Base-by-base conservation (phyloP, 805 yeast genomes). In the Saturnispora ahearnii region DNA sequence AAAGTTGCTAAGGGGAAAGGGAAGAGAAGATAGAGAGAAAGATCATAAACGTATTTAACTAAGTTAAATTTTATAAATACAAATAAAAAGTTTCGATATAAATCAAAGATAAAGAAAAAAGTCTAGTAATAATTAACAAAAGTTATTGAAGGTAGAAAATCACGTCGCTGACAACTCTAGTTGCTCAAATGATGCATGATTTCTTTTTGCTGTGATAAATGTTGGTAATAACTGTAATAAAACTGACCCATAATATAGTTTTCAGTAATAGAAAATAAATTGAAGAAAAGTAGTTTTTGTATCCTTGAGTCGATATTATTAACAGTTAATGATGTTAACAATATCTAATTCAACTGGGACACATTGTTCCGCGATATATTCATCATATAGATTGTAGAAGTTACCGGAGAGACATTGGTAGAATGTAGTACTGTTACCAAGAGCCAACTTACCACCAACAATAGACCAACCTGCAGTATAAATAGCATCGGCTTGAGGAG, bases 401-500 rank as follows among this genome's bases (percentile, higher is more conserved):
- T 72, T 72, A 59, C 91, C 91, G 36, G 88, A 81, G 57, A 76
- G 62, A 72, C 91, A 84, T 70, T 82, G 84, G 76, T 77, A 84
- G 74, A 84, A 84, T 49, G 74, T 72, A 53, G 78, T 78, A 45
- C 67, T 62, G 59, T 69, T 67, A 68, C 87, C 89, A 54, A 83
- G 67, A 32, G 87, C 87, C 61, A 83, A 75, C 67, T 78, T 78
- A 21, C 74, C 82, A 55, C 75, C 76, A 46, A 77, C 70, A 52
- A 78, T 71, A 46, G 79, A 72, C 84, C 82, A 78, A 53, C 84
- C 83, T 44, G 75, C 77, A 55, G 85, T 82, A 60, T 74, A 77
- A 58, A 80, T 75, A 52, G 85, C 74, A 67, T 85, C 86, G 32
- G 84, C 87, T 73, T 84, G 91, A 62, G 90, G 89, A 70, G 86